Evolutionary conservation across 2,329 filamentous ascomycete genomes (phyloP).

Genomic region (Magnaporthiopsis incrustans): DNA sequence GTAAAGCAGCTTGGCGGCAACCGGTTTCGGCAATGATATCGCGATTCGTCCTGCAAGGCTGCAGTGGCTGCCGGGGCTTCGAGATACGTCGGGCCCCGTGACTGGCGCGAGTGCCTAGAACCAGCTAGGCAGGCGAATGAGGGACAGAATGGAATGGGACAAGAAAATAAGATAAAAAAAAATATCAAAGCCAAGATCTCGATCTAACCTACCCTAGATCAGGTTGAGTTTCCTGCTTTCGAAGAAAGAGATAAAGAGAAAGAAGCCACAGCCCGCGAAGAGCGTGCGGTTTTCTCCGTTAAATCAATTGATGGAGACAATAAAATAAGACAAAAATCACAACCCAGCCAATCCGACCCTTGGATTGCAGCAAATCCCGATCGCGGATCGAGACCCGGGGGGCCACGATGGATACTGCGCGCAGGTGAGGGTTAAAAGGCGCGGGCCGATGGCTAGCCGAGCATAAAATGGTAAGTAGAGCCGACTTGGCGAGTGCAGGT

Average conservation of each 20-base stretch:
- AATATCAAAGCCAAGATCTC: not conserved
- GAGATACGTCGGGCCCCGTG: not conserved
- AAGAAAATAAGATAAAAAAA: not conserved
- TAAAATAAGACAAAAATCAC: not conserved
- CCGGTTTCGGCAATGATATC: not conserved
- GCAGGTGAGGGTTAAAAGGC: not conserved
- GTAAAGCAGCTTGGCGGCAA: not conserved
- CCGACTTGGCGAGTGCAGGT: not conserved
- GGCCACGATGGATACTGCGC: not conserved
- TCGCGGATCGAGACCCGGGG: not conserved
- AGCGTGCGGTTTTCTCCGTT: no score
- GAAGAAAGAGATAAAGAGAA: constrained; percentile 1
- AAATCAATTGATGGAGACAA: not conserved
- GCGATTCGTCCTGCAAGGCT: not conserved
- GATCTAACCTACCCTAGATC: not conserved
- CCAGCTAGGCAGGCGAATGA: not conserved
- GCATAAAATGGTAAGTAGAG: not conserved
- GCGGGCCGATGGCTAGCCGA: not conserved
- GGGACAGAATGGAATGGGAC: not conserved
- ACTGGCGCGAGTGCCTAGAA: not conserved
- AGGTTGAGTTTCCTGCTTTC: not conserved
- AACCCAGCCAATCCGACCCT: not conserved
- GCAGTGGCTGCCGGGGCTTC: no score
- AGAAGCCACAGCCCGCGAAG: not conserved
- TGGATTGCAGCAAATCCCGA: not conserved